A percentile compares a stretch with the other conserved stretches of the same genome.
These are phyloP conservation scores for Colletotrichum sp. DNA, from an alignment of 2,329 filamentous ascomycete species.

Conservation along the genomic window DNA sequence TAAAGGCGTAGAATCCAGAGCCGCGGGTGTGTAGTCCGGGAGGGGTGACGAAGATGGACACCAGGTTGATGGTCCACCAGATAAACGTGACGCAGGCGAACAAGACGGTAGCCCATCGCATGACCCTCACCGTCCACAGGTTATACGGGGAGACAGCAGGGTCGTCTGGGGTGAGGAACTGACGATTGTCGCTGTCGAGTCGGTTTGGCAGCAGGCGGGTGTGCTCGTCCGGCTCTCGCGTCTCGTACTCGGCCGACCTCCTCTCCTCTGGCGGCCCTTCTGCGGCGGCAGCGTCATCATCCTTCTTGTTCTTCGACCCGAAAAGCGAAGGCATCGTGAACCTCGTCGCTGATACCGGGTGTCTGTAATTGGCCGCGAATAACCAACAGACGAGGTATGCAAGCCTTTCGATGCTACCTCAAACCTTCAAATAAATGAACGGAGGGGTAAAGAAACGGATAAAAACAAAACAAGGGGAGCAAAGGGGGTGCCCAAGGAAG, in stretches of 20 bases:
- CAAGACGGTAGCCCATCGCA: slow-evolving; percentile 78
- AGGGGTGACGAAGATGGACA: slow-evolving; percentile 89
- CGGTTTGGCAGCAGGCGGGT: slow-evolving; percentile 74
- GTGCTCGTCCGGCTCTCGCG: slow-evolving; percentile 51
- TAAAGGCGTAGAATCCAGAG: slow-evolving; percentile 90
- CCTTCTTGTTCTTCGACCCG: slow-evolving; percentile 18
- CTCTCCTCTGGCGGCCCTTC: slow-evolving; percentile 25
- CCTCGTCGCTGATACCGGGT: neutral
- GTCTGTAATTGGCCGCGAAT: neutral
- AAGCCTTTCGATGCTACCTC: neutral
- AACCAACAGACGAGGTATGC: neutral
- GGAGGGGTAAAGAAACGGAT: neutral
- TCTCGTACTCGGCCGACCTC: neutral
- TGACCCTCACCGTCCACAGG: slow-evolving; percentile 84
- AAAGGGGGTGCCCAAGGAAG: neutral
- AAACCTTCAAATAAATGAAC: neutral
- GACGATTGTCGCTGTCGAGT: slow-evolving; percentile 50
- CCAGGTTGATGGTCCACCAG: slow-evolving; percentile 94
- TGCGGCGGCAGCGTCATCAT: slow-evolving; percentile 27
- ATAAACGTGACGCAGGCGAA: slow-evolving; percentile 78
- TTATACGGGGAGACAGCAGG: slow-evolving; percentile 86
- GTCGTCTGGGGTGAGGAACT: slow-evolving; percentile 43
- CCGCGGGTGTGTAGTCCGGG: slow-evolving; percentile 86
- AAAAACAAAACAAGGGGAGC: neutral
- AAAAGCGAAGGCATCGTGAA: slow-evolving; percentile 10